Percentiles rank a stretch among this genome's conserved stretches.
These are phyloP conservation scores for Aspergillus biplanus DNA, from an alignment of 495 filamentous ascomycete genomes.

Conservation along the genomic window DNA sequence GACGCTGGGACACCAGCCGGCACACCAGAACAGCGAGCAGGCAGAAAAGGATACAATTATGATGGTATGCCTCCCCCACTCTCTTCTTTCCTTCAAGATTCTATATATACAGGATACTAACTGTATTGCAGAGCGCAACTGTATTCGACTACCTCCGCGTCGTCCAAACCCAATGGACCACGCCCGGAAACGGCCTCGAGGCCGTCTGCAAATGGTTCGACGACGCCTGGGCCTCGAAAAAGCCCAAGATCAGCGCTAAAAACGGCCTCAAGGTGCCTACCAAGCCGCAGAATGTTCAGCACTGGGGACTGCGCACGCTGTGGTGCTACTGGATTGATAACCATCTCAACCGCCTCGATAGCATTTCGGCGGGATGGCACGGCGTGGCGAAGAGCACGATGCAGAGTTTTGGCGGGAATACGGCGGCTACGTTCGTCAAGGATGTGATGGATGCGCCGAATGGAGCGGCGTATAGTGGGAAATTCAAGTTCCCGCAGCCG, in stretches of 20 bases:
- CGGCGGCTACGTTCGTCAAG: neutral
- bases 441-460: neutral
- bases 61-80: neutral
- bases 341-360: slow-evolving; percentile 10
- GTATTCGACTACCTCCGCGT: slow-evolving; percentile 15
- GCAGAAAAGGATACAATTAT: slow-evolving; percentile 14
- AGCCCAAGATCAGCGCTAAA: slow-evolving; percentile 10
- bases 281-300: slow-evolving; percentile 4
- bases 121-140: slow-evolving; percentile 1
- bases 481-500: slow-evolving; percentile 12
- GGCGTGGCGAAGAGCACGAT: slow-evolving; percentile 9
- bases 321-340: slow-evolving; percentile 24
- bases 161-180: slow-evolving; percentile 16
- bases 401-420: neutral
- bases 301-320: slow-evolving; percentile 21
- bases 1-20: slow-evolving; percentile 9
- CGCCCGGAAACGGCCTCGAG: slow-evolving; percentile 17
- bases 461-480: neutral
- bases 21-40: neutral
- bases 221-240: slow-evolving; percentile 1
- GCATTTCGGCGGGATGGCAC: slow-evolving; percentile 14
- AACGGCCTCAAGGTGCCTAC: too few species aligned
- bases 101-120: too few species aligned
- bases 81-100: too few species aligned
- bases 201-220: slow-evolving; percentile 19